These are phyloP conservation scores for Apiospora rasikravindrae DNA, from an alignment of 2,329 filamentous ascomycete genomes.

Conservation along the genomic window DNA sequence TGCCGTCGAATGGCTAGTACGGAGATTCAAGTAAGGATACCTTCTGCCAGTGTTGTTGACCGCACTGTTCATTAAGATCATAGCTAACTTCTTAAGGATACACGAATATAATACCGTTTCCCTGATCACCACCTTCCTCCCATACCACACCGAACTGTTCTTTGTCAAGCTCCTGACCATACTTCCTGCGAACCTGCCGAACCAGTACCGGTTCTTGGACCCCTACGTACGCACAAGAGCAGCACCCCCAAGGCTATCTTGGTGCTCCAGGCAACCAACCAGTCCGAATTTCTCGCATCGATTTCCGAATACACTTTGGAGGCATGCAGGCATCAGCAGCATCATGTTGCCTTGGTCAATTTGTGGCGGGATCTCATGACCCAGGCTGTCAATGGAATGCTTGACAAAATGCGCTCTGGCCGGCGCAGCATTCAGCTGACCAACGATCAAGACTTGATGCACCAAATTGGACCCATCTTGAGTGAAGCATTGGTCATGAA, in stretches of 20 bases:
- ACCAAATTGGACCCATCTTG: slow-evolving; percentile 69
- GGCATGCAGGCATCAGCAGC: slow-evolving; percentile 71
- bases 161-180: slow-evolving; percentile 90
- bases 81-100: slow-evolving; percentile 60
- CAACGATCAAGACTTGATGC: slow-evolving; percentile 80
- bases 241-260: slow-evolving; percentile 77
- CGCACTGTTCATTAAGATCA: not conserved
- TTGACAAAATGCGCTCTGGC: slow-evolving; percentile 79
- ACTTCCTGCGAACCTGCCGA: slow-evolving; percentile 74
- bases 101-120: slow-evolving; percentile 87
- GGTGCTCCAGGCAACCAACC: slow-evolving; percentile 82
- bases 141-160: slow-evolving; percentile 85
- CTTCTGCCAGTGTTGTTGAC: not conserved
- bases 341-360: slow-evolving; percentile 78
- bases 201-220: slow-evolving; percentile 80
- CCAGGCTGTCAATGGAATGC: slow-evolving; percentile 81
- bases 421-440: slow-evolving; percentile 77
- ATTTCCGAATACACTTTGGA: slow-evolving; percentile 82
- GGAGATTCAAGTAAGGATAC: slow-evolving; percentile 75
- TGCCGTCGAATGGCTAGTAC: slow-evolving; percentile 91
- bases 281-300: slow-evolving; percentile 74
- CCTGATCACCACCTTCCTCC: slow-evolving; percentile 84
- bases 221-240: slow-evolving; percentile 83
- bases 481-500: slow-evolving; percentile 79
- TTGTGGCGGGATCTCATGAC: slow-evolving; percentile 93